A percentile compares a stretch with the other conserved stretches of the same genome.
These are phyloP conservation scores for Termitomyces sp. DNA, from an alignment of 768 basidiomycete genomes.

Conservation along the genomic window DNA sequence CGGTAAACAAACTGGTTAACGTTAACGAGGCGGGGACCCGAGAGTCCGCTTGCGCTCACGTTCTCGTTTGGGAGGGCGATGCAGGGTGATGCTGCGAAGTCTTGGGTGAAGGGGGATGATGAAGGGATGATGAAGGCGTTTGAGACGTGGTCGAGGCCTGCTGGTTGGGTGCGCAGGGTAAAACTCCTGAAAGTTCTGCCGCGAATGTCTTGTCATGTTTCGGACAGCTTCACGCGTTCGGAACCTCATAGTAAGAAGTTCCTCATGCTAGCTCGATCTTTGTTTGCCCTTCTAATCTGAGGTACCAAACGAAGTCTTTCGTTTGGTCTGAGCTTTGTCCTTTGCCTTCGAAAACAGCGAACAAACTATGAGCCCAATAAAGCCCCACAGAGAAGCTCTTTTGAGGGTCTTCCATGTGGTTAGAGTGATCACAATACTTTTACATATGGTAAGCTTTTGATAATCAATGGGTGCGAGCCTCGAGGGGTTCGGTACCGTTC, in stretches of 20 bases:
- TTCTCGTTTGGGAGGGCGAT: constrained; percentile 51
- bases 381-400: neutral
- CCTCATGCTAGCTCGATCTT: neutral
- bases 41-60: constrained; percentile 35
- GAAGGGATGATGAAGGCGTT: constrained; percentile 34
- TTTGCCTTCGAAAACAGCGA: neutral
- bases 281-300: neutral
- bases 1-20: constrained; percentile 35
- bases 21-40: constrained; percentile 28
- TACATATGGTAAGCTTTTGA: neutral
- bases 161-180: constrained; percentile 37
- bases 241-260: no score
- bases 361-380: neutral
- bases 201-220: neutral
- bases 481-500: neutral
- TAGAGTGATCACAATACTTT: neutral
- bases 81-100: constrained; percentile 45
- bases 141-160: constrained; percentile 40
- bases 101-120: constrained; percentile 45
- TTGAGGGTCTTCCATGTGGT: neutral
- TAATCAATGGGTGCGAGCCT: neutral
- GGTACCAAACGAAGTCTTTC: neutral
- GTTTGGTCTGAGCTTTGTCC: neutral
- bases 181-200: constrained; percentile 9
- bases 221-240: neutral